Evolutionary conservation across 1,139 yeast genomes (phyloP).

Genomic region (Groenewaldozyma sp.): DNA sequence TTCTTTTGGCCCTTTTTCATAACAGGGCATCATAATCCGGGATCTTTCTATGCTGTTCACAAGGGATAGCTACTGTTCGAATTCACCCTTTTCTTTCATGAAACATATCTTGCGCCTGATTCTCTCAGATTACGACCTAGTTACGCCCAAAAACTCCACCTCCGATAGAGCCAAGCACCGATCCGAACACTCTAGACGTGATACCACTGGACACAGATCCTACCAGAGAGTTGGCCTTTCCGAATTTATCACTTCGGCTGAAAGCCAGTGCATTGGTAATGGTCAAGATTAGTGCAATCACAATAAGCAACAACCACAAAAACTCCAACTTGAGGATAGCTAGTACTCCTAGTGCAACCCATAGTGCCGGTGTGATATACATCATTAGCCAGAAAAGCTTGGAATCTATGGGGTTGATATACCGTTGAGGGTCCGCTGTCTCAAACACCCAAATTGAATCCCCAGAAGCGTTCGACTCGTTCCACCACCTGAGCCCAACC

Average conservation of each 20-base stretch:
- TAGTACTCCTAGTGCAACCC: constrained; percentile 65
- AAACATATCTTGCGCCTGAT: background rate
- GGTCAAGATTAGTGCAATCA: constrained; percentile 61
- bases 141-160: too few species aligned
- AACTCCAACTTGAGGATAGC: constrained; percentile 73
- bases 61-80: too few species aligned
- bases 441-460: constrained; percentile 85
- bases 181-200: constrained; percentile 12
- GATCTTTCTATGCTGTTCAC: too few species aligned
- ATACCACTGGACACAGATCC: constrained; percentile 27
- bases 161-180: constrained; percentile 4
- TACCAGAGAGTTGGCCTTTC: constrained; percentile 62
- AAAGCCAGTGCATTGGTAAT: constrained; percentile 82
- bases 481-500: constrained; percentile 96
- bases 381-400: constrained; percentile 77
- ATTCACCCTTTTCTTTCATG: too few species aligned
- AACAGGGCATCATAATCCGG: background rate
- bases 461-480: constrained; percentile 42
- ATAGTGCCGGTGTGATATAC: constrained; percentile 64
- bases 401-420: constrained; percentile 86
- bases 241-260: constrained; percentile 83
- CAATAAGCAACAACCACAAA: constrained; percentile 42
- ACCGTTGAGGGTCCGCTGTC: constrained; percentile 71
- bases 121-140: too few species aligned
- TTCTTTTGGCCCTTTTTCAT: too few species aligned